Evolutionary conservation across 805 yeast genomes (phyloP).

Genomic region (Tetrapisispora taiwanensis): DNA sequence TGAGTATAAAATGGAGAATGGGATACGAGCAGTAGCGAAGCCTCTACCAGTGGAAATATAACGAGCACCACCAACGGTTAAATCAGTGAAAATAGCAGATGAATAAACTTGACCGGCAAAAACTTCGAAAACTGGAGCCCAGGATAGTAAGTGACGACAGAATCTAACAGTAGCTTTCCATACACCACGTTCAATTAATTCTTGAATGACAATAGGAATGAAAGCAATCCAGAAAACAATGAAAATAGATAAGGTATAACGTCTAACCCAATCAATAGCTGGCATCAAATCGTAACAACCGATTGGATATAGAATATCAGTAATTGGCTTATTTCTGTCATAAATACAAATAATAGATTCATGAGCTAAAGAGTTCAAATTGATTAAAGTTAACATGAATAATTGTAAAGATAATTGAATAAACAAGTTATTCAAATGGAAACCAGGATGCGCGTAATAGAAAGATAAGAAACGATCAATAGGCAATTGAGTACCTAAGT

Average conservation of each 20-base stretch:
- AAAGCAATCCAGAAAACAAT: constrained; percentile 74
- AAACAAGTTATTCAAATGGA: constrained; percentile 72
- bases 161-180: constrained; percentile 67
- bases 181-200: constrained; percentile 70
- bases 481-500: constrained; percentile 71
- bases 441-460: constrained; percentile 81
- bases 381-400: constrained; percentile 59
- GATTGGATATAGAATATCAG: constrained; percentile 53
- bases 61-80: constrained; percentile 78
- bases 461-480: constrained; percentile 72
- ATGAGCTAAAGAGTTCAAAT: constrained; percentile 63
- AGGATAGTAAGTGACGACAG: constrained; percentile 53
- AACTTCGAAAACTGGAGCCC: constrained; percentile 76
- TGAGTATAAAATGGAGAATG: constrained; percentile 62
- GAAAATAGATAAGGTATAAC: constrained; percentile 72
- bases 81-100: constrained; percentile 57
- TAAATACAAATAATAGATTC: constrained; percentile 62
- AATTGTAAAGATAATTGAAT: constrained; percentile 66
- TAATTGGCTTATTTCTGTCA: constrained; percentile 53
- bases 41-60: constrained; percentile 83
- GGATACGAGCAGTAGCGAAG: constrained; percentile 71
- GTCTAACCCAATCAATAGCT: constrained; percentile 70
- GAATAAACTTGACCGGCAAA: constrained; percentile 75
- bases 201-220: constrained; percentile 70
- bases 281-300: constrained; percentile 72